These are phyloP conservation scores for Magnolia kwangsiensis DNA, from an alignment of 164 flowering plant genomes.

Conservation along the genomic window DNA sequence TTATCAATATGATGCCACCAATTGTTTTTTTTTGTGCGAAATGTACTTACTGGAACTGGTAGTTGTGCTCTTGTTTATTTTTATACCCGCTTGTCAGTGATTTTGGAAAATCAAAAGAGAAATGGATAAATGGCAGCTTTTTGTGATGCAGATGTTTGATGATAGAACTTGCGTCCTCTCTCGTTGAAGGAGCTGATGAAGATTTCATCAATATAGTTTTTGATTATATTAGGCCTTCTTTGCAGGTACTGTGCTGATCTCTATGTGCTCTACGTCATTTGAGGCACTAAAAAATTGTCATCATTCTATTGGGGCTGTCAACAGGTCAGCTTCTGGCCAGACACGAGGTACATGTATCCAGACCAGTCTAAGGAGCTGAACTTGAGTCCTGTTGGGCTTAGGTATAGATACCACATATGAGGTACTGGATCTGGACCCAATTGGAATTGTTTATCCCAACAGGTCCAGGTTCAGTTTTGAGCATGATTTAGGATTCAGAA, in stretches of 20 bases:
- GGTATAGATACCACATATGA: too few relatives aligned
- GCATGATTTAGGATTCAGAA: too few relatives aligned
- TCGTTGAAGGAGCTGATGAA: conserved; percentile 69
- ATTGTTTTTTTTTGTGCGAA: too few relatives aligned
- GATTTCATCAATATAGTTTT: conserved; percentile 63
- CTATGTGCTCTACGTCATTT: not conserved
- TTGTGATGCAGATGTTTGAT: conserved; percentile 44
- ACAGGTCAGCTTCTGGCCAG: not conserved
- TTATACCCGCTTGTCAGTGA: not conserved
- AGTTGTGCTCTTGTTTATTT: too few relatives aligned
- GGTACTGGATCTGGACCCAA: not conserved
- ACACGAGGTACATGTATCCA: too few relatives aligned
- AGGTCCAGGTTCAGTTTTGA: too few relatives aligned
- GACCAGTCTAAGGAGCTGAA: too few relatives aligned
- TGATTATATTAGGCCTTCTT: conserved; percentile 32
- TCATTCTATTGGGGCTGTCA: not conserved
- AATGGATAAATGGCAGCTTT: not conserved
- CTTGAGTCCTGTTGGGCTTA: too few relatives aligned
- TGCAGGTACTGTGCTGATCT: conserved; percentile 43
- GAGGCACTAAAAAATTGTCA: not conserved
- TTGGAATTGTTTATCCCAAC: not conserved
- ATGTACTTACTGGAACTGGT: too few relatives aligned
- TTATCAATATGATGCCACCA: too few relatives aligned
- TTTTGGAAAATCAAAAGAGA: not conserved
- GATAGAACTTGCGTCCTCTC: conserved; percentile 61